Conservation (phyloP, 805 yeast genomes). For the Candida manassasensis region DNA sequence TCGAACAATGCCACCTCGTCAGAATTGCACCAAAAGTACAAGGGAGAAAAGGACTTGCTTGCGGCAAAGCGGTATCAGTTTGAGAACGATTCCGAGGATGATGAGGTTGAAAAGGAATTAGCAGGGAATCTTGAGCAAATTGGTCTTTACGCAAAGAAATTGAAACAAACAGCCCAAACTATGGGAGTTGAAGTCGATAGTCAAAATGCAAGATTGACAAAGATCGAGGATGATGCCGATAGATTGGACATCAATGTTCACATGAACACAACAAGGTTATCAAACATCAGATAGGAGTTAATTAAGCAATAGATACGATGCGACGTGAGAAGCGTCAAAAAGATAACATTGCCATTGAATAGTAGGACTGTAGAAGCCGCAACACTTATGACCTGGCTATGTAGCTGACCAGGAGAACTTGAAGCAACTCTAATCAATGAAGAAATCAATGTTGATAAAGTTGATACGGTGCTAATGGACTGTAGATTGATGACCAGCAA, state of each 20-base stretch:
- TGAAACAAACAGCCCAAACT: constrained; percentile 67
- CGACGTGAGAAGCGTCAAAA: too few relatives aligned
- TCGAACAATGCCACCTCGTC: constrained; percentile 34
- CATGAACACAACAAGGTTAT: constrained; percentile 65
- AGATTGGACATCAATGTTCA: constrained; percentile 79
- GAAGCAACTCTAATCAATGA: too few relatives aligned
- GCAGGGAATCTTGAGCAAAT: constrained; percentile 81
- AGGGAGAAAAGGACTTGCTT: constrained; percentile 46
- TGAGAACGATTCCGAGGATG: constrained; percentile 90
- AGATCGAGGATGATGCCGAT: constrained; percentile 81
- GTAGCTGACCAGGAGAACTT: too few relatives aligned
- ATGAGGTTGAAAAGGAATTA: constrained; percentile 84
- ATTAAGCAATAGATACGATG: too few relatives aligned
- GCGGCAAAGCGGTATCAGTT: constrained; percentile 72
- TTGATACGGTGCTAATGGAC: too few relatives aligned
- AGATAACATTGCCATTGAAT: too few relatives aligned
- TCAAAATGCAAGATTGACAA: constrained; percentile 69
- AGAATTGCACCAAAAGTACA: constrained; percentile 43
- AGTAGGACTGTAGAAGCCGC: too few relatives aligned
- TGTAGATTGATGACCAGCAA: too few relatives aligned
- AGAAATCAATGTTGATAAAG: too few relatives aligned
- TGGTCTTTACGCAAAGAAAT: constrained; percentile 58
- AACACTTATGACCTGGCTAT: too few relatives aligned
- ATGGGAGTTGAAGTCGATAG: constrained; percentile 73
- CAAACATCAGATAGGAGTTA: constrained; percentile 43